phyloP scores from a whole-genome alignment of 2,329 filamentous ascomycete species.

The Blastomyces silverae region DNA sequence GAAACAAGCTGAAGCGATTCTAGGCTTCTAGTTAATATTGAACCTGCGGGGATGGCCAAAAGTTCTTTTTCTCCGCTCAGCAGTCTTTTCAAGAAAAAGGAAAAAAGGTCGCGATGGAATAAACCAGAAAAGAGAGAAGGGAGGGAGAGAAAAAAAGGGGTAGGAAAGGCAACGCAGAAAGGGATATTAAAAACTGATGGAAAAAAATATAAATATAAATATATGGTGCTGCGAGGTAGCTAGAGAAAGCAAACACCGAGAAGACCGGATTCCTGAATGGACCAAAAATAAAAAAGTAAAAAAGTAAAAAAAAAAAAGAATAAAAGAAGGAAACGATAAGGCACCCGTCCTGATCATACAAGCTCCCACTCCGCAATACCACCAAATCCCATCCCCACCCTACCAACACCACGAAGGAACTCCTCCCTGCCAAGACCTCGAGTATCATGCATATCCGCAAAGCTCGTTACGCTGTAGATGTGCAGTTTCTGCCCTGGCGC shows the following conservation, averaged over 20 bases:
- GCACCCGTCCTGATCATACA: conserved; percentile 25
- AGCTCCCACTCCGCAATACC: conserved; percentile 52
- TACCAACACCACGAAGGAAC: conserved; percentile 44
- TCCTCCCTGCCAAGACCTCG: conserved; percentile 48
- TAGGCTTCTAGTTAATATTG: background rate
- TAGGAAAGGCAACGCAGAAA: background rate
- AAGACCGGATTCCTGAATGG: background rate
- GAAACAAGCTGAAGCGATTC: background rate
- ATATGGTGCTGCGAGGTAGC: background rate
- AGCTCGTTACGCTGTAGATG: conserved; percentile 55
- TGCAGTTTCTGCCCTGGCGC: conserved; percentile 60
- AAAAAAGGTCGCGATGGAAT: background rate
- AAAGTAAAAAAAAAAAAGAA: background rate
- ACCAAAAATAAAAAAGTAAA: too few species aligned
- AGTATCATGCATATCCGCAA: conserved; percentile 46
- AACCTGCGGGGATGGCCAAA: background rate
- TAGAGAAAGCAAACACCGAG: background rate
- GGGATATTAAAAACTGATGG: background rate
- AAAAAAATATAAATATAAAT: background rate
- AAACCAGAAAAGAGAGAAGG: background rate
- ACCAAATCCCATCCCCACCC: conserved; percentile 45
- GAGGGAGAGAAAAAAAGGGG: background rate
- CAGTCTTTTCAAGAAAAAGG: background rate
- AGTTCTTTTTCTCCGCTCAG: background rate
- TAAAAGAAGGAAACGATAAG: background rate